phyloP scores from a whole-genome alignment of 179 eudicot genomes.

The Silene noctiflora region DNA sequence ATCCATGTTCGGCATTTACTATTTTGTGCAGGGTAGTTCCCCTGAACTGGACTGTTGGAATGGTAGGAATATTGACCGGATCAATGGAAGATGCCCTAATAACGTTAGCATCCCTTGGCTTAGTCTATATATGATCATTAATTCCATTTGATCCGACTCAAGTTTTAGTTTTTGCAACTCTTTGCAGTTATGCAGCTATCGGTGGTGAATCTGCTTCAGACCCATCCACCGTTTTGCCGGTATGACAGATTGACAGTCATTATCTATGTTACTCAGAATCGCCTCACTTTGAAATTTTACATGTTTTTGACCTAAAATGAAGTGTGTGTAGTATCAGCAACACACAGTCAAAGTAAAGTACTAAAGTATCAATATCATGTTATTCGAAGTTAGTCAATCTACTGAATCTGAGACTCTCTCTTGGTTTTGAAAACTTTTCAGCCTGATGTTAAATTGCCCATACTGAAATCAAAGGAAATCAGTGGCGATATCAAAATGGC shows the following conservation, averaged over 20 bases:
- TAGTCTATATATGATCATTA: background rate
- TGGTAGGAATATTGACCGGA: constrained; percentile 86
- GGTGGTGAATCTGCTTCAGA: constrained; percentile 44
- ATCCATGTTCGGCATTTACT: background rate
- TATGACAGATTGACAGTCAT: background rate
- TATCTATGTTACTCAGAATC: too few species aligned
- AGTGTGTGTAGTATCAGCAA: background rate
- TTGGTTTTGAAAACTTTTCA: constrained; percentile 26
- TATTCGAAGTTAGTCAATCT: too few species aligned
- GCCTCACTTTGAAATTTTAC: too few species aligned
- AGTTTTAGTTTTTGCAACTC: constrained; percentile 10
- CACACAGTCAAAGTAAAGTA: background rate
- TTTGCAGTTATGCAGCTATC: constrained; percentile 83
- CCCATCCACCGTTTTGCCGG: constrained; percentile 22
- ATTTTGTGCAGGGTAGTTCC: constrained; percentile 67
- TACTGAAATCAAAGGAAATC: constrained; percentile 44
- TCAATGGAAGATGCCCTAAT: constrained; percentile 84
- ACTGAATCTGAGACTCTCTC: constrained; percentile 8
- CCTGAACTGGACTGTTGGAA: constrained; percentile 90
- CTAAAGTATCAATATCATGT: too few species aligned
- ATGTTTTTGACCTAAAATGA: too few species aligned
- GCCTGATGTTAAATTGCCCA: constrained; percentile 59
- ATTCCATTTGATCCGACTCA: background rate
- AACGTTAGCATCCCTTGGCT: constrained; percentile 40
- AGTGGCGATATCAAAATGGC: constrained; percentile 56